Percentiles rank a stretch among this genome's conserved stretches.
Evolutionary conservation across 177 flowering plant species (phyloP).

Genomic region (Vitis hybrid): DNA sequence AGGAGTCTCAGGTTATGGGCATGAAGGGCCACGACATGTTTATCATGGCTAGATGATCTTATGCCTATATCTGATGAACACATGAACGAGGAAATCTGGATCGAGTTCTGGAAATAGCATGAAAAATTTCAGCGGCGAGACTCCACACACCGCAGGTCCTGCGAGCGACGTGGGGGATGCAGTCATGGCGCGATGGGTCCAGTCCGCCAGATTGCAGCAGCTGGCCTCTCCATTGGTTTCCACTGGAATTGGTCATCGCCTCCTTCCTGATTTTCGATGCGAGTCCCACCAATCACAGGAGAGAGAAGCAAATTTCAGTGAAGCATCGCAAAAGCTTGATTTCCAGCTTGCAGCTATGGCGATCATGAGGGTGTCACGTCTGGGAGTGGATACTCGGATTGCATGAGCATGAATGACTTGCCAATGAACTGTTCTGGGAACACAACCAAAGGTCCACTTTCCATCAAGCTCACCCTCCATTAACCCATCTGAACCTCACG

Average conservation of each 20-base stretch:
- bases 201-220: slow-evolving; percentile 98
- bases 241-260: slow-evolving; percentile 71
- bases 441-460: no score
- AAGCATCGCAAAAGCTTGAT: slow-evolving; percentile 43
- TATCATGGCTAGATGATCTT: slow-evolving; percentile 36
- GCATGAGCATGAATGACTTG: slow-evolving; percentile 50
- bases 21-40: no score
- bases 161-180: slow-evolving; percentile 87
- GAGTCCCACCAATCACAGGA: slow-evolving; percentile 22
- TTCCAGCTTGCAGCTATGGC: slow-evolving; percentile 50
- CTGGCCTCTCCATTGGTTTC: slow-evolving; percentile 95
- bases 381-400: slow-evolving; percentile 43
- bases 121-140: slow-evolving; percentile 42
- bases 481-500: no score
- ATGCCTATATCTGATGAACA: no score
- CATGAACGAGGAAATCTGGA: slow-evolving; percentile 24
- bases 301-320: slow-evolving; percentile 28
- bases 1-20: no score
- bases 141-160: slow-evolving; percentile 52
- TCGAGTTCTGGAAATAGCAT: slow-evolving; percentile 5
- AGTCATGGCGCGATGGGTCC: slow-evolving; percentile 97
- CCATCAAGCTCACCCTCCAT: no score
- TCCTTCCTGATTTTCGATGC: slow-evolving; percentile 66
- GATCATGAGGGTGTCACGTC: slow-evolving; percentile 45
- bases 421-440: slow-evolving; percentile 32